Percentiles rank a stretch among this genome's conserved stretches.
These are phyloP conservation scores for Handroanthus guayacan DNA, from an alignment of 257 asterid genomes.

Conservation along the genomic window DNA sequence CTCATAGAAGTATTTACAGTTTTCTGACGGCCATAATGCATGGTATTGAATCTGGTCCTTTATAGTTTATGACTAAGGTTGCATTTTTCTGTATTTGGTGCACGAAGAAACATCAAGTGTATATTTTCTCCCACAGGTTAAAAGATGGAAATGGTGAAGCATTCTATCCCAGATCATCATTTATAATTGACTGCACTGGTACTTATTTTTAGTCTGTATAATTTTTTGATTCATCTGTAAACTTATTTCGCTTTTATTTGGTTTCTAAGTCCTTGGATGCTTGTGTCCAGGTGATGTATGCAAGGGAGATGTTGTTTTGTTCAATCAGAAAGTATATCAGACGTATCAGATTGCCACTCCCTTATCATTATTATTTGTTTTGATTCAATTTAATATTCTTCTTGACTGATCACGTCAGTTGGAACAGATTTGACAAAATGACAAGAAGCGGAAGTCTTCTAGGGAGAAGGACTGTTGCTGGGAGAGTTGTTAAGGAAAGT, in stretches of 20 bases:
- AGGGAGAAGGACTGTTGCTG: constrained; percentile 72
- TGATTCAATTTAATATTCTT: not conserved
- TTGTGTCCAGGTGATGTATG: constrained; percentile 77
- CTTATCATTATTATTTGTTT: constrained; percentile 26
- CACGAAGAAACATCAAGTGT: constrained; percentile 7
- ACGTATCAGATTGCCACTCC: constrained; percentile 40
- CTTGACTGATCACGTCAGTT: constrained; percentile 28
- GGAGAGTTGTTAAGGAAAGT: constrained; percentile 80
- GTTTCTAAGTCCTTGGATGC: constrained; percentile 26
- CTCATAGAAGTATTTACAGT: not conserved
- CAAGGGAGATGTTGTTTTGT: constrained; percentile 80
- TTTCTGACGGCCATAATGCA: not conserved
- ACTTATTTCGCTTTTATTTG: constrained; percentile 6
- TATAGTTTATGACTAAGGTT: not conserved
- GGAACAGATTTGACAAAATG: constrained; percentile 56
- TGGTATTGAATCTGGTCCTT: not conserved
- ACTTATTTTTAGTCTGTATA: constrained; percentile 8
- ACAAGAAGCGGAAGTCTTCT: constrained; percentile 47
- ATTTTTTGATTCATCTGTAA: not conserved
- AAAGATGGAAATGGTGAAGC: constrained; percentile 68
- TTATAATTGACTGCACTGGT: constrained; percentile 77
- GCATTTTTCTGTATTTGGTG: constrained; percentile 16
- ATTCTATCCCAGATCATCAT: constrained; percentile 71
- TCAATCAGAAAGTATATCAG: constrained; percentile 67
- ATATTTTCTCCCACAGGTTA: constrained; percentile 54